Conservation (phyloP, 73 alveolate species). For the Paramecium sexaurelia region DNA sequence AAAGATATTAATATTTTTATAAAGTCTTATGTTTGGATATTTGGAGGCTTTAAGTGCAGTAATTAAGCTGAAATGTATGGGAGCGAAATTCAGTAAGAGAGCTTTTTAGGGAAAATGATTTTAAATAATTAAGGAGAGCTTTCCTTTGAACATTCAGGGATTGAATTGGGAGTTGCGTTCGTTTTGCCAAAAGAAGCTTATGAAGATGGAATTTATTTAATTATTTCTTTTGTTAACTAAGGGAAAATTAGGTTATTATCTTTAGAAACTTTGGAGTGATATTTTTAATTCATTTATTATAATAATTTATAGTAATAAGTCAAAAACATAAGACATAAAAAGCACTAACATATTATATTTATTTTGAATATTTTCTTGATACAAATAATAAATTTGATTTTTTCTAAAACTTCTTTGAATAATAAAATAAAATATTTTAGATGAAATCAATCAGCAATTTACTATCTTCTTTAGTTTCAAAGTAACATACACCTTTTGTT, state of each 20-base stretch:
- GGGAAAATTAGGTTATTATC: slow-evolving; percentile 15
- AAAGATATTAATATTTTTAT: not conserved
- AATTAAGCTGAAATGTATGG: slow-evolving; percentile 43
- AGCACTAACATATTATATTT: no score
- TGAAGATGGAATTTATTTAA: not conserved
- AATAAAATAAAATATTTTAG: not conserved
- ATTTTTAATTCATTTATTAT: not conserved
- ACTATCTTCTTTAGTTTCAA: not conserved
- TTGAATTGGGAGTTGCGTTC: not conserved
- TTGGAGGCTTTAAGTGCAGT: slow-evolving; percentile 52
- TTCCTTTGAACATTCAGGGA: not conserved
- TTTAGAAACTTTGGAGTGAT: not conserved
- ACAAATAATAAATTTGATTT: no score
- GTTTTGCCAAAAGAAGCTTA: not conserved
- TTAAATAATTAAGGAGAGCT: not conserved
- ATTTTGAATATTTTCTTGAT: no score
- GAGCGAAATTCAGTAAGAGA: not conserved
- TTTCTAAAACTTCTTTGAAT: not conserved
- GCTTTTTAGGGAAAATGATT: not conserved
- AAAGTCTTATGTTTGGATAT: slow-evolving; percentile 39
- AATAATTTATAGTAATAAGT: no score
- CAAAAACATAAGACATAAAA: no score
- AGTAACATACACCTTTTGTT: not conserved
- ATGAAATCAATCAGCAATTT: not conserved
- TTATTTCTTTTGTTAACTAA: not conserved